Base-by-base conservation (phyloP, 2,329 filamentous ascomycete species). In the Alternaria burnsii region DNA sequence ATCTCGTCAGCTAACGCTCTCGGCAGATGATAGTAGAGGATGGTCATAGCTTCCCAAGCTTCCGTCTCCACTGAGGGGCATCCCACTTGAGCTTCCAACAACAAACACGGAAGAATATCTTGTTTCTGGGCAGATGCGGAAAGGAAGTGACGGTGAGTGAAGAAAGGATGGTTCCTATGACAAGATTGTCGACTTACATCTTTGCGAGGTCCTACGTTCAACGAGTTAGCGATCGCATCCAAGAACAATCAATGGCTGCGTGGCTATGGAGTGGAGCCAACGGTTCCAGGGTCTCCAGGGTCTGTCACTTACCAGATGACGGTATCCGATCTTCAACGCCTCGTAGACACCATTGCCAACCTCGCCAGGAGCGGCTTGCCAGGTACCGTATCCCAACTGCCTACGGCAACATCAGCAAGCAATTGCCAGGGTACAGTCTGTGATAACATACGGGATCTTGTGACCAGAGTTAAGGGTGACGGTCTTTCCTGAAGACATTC, bases 361-460 rank as follows among this genome's bases (percentile, higher is more conserved):
- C 60, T 78, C 72, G 36, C 72, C 73, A 18, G 72, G 73, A 58
- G 64, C 72, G 32, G 72, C 70, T 51, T 78, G 74, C 74, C 74
- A 78, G 47, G 74, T 77, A 26, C 74, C 74, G 44, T 74, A 76
- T 53, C 73, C 74, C 81, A 76, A 61, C 62, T 74, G 71, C 46
- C 71, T 74, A 72, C 76, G 44, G 91, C 82, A 50, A 9, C 38
- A 30, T 50, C 22, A 53, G 38, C 40, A 43, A 22, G 3, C n/a
- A 43, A 20, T 16, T 22, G 22, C 5, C 47, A 36, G 20, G 8
- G 32, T 1, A 20, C 1, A 12, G 12, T 1, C 4, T 40, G 32
- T 5, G 58, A 89, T 89, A 69, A 61, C 70, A 11, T 66, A 74
- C 71, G 73, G 90, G 67, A 95, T 76, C 62, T 73, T 73, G 65